phyloP scores from a whole-genome alignment of 805 yeast species.

The Myxozyma mucilagina region DNA sequence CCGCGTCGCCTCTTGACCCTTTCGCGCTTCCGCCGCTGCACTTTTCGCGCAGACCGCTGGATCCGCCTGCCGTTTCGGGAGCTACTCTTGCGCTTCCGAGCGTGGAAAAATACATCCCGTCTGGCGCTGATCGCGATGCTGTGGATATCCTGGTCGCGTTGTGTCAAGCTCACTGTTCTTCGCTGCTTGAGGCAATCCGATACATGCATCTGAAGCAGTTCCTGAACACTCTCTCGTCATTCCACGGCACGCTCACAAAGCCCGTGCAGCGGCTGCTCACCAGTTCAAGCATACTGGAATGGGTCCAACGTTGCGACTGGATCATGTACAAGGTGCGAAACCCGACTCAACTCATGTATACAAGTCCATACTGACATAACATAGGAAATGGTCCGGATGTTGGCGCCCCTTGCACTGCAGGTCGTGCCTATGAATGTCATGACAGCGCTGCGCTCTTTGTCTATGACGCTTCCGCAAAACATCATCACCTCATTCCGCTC shows the following conservation, averaged over 20 bases:
- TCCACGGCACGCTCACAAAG: slow-evolving; percentile 57
- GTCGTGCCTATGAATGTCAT: slow-evolving; percentile 58
- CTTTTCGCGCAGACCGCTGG: slow-evolving; percentile 10
- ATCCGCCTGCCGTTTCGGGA: slow-evolving; percentile 16
- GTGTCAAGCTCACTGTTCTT: slow-evolving; percentile 63
- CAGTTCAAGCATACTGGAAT: slow-evolving; percentile 44
- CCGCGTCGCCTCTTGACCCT: slow-evolving; percentile 8
- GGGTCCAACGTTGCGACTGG: slow-evolving; percentile 71
- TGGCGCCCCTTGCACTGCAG: slow-evolving; percentile 62
- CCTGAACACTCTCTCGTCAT: slow-evolving; percentile 53
- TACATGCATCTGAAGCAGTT: slow-evolving; percentile 66
- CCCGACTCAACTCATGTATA: background rate
- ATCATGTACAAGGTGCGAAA: slow-evolving; percentile 52
- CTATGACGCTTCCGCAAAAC: slow-evolving; percentile 50
- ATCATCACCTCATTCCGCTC: slow-evolving; percentile 26
- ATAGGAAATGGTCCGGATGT: slow-evolving; percentile 53
- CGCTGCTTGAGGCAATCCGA: slow-evolving; percentile 64
- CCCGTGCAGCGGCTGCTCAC: slow-evolving; percentile 60
- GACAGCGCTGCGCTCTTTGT: slow-evolving; percentile 55
- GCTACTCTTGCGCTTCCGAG: slow-evolving; percentile 44
- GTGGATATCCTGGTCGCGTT: slow-evolving; percentile 62
- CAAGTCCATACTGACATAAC: background rate
- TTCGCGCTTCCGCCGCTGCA: slow-evolving; percentile 13
- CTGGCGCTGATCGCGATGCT: slow-evolving; percentile 53
- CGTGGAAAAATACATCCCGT: slow-evolving; percentile 48